These are phyloP conservation scores for Casuarina cunninghamiana DNA, from an alignment of 306 rosid genomes.

Conservation along the genomic window DNA sequence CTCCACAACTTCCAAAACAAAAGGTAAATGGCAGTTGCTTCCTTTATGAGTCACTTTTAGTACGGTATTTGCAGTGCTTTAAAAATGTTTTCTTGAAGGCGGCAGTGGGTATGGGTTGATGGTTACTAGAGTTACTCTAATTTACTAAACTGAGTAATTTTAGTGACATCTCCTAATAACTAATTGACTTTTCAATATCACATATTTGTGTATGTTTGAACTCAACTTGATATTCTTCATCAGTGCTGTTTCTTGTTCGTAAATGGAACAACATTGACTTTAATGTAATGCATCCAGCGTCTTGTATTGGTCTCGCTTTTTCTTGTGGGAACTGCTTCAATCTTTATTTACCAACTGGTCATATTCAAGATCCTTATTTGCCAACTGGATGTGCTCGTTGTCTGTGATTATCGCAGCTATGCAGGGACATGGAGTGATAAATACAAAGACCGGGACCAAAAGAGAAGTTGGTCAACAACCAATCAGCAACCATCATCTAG, in stretches of 20 bases:
- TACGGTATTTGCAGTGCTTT: too few species aligned
- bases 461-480: constrained; percentile 51
- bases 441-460: constrained; percentile 64
- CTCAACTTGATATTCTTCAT: neutral
- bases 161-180: neutral
- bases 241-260: neutral
- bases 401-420: constrained; percentile 49
- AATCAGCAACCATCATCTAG: constrained; percentile 71
- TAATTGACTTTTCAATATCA: neutral
- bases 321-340: neutral
- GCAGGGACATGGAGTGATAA: constrained; percentile 93
- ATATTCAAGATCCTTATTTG: neutral
- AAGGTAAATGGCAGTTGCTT: neutral
- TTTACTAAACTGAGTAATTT: neutral
- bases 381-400: constrained; percentile 7
- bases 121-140: neutral
- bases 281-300: neutral
- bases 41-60: neutral
- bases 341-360: neutral
- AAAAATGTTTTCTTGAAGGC: too few species aligned
- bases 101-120: neutral
- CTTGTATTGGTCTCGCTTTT: neutral
- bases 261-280: neutral
- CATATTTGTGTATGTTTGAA: neutral
- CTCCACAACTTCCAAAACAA: neutral